Percentiles rank a stretch among this genome's conserved stretches.
phyloP scores from a whole-genome alignment of 1,284 basidiomycete species.

The Bondarzewia mesenterica region DNA sequence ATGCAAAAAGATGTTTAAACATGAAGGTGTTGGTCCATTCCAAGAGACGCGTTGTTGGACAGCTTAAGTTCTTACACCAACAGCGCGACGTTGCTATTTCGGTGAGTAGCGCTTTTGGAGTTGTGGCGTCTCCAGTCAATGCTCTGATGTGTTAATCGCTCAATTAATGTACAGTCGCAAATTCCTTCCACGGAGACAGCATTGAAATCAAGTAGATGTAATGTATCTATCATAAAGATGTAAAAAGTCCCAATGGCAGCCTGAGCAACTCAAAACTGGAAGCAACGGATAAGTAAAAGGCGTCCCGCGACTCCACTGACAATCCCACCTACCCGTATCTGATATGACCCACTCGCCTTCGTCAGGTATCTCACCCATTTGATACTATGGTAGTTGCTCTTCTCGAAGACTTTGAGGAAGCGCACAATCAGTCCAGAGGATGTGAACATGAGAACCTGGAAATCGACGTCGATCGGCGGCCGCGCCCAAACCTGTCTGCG shows the following conservation, averaged over 20 bases:
- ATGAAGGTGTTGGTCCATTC: not conserved
- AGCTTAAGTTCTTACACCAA: not conserved
- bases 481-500: constrained; percentile 92
- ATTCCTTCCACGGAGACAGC: too few species aligned
- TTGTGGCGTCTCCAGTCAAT: too few species aligned
- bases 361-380: constrained; percentile 92
- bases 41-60: not conserved
- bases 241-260: not conserved
- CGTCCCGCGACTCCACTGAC: too few species aligned
- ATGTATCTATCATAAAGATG: not conserved
- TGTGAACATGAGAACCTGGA: constrained; percentile 98
- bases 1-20: not conserved
- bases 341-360: constrained; percentile 81
- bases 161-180: too few species aligned
- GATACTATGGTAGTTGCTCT: constrained; percentile 85
- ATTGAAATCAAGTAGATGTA: not conserved
- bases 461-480: constrained; percentile 96
- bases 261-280: constrained; percentile 15
- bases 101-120: not conserved
- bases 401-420: constrained; percentile 98
- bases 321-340: constrained; percentile 61
- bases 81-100: not conserved
- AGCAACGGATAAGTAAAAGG: not conserved
- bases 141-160: too few species aligned
- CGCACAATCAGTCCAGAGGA: constrained; percentile 92